phyloP scores from a whole-genome alignment of 139 green algal species.

The Chlorokybus atmophyticus region DNA sequence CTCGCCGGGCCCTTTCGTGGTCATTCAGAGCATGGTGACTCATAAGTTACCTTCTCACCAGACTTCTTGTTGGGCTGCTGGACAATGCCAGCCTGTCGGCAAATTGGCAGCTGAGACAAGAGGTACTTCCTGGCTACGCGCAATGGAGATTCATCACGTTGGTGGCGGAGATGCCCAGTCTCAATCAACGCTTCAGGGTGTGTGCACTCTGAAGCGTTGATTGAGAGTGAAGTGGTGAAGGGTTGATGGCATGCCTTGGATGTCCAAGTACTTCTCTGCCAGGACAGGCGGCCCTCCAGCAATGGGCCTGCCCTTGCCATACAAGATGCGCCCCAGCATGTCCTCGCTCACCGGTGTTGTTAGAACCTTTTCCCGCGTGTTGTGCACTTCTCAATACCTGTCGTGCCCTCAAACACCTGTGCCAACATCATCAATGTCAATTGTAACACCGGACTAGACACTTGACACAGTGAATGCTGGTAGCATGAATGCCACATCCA shows the following conservation, averaged over 20 bases:
- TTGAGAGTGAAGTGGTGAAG: too few species aligned
- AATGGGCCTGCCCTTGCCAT: constrained; percentile 92
- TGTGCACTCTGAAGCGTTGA: constrained; percentile 97
- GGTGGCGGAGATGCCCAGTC: constrained; percentile 97
- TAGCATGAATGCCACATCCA: too few species aligned
- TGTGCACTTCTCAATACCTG: constrained; percentile 92
- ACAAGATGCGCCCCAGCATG: constrained; percentile 97
- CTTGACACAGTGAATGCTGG: too few species aligned
- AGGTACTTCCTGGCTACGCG: constrained; percentile 97
- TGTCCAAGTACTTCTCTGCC: constrained; percentile 88
- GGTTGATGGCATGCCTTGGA: constrained; percentile 59
- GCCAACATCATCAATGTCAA: too few species aligned
- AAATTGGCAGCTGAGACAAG: constrained; percentile 98
- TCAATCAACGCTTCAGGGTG: constrained; percentile 99
- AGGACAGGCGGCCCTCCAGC: constrained; percentile 88
- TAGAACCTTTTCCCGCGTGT: constrained; percentile 82
- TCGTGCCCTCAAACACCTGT: constrained; percentile 95
- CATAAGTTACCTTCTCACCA: constrained; percentile 26
- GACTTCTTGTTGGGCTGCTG: constrained; percentile 43
- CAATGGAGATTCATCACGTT: constrained; percentile 99
- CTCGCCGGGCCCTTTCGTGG: constrained; percentile 25
- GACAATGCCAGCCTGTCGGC: constrained; percentile 78
- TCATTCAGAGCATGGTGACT: background rate
- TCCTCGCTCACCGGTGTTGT: constrained; percentile 86
- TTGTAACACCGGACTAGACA: too few species aligned